Conservation (phyloP, 352 stramenopile species). For the Phytophthora podocarpi region DNA sequence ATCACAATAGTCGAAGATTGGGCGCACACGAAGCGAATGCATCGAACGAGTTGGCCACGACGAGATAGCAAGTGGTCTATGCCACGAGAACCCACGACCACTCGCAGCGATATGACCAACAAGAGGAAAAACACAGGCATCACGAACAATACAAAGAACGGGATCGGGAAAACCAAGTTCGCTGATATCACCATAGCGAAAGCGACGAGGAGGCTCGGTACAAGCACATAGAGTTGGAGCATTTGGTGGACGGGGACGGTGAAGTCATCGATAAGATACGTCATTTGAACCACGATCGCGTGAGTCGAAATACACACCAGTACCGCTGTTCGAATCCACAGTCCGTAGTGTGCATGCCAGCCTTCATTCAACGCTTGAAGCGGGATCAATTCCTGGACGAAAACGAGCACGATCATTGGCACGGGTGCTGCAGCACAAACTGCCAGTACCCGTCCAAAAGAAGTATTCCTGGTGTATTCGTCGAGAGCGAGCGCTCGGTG, state of each 20-base stretch:
- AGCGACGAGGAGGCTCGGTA: not conserved
- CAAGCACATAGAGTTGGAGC: slow-evolving; percentile 1
- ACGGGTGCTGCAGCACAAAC: slow-evolving; percentile 15
- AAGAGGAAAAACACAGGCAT: slow-evolving; percentile 15
- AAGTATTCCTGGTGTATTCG: slow-evolving; percentile 20
- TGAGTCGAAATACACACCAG: slow-evolving; percentile 16
- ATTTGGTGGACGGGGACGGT: slow-evolving; percentile 2
- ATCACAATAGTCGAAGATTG: slow-evolving; percentile 22
- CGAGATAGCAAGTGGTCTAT: slow-evolving; percentile 13
- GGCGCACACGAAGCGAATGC: slow-evolving; percentile 20
- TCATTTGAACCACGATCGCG: slow-evolving; percentile 13
- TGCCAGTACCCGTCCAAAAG: not conserved
- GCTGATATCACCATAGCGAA: slow-evolving; percentile 8
- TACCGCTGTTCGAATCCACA: slow-evolving; percentile 26
- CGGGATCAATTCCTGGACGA: slow-evolving; percentile 18
- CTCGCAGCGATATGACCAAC: slow-evolving; percentile 10
- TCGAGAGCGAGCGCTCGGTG: slow-evolving; percentile 27
- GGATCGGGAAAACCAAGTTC: slow-evolving; percentile 29
- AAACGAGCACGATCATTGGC: slow-evolving; percentile 18
- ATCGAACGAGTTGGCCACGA: slow-evolving; percentile 12
- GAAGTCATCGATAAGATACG: slow-evolving; percentile 22
- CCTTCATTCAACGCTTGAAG: slow-evolving; percentile 17
- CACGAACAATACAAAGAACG: slow-evolving; percentile 19
- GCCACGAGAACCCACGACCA: slow-evolving; percentile 1
- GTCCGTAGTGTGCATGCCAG: slow-evolving; percentile 16